Base-by-base conservation (phyloP, 768 basidiomycete genomes). In the Russula sp. region DNA sequence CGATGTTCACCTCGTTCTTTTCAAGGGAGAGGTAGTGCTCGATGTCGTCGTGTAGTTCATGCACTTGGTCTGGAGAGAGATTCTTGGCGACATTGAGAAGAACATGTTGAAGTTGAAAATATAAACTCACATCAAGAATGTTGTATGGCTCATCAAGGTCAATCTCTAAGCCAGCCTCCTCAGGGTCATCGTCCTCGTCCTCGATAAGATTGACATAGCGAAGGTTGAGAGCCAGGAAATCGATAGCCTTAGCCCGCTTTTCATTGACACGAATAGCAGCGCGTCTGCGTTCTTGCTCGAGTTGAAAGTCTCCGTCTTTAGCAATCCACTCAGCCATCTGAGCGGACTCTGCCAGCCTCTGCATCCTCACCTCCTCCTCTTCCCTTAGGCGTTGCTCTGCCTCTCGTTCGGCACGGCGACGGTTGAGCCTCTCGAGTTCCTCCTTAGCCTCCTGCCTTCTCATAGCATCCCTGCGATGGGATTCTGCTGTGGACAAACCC, bases 261-360 rank as follows among this genome's bases (percentile, higher is more conserved):
- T 98, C 97, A 71, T 90, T 87, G 69, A 98, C 87, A 55, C 97
- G 83, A 69, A 99, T 98, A 56, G 90, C 86, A 25, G 97, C 97
- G 66, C 97, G 81, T 66, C 81, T 78, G 60, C 90, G 81, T 68
- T 97, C 93, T 74, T 99, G 97, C 63, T 97, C 92, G 52, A 99
- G 81, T 72, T 98, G 93, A 73, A 98, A 99, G 65, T 93, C 92
- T 51, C 93, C 96, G 69, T 99, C 97, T 74, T 95, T 95, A 41
- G 91, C 85, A 64, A 98, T 79, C 97, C 97, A 99, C 60, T 97
- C 94, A 6, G 92, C 89, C 95, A 98, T 98, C 70, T 97, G 93
- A 7, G 88, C 93, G 25, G 94, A 93, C 75, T 99, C 97, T 54
- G 93, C 88, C 59, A 96, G 69, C 57, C 94, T 81, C 62, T 88